These are phyloP conservation scores for Tubosaeta sp. DNA, from an alignment of 768 basidiomycete genomes.

Conservation along the genomic window DNA sequence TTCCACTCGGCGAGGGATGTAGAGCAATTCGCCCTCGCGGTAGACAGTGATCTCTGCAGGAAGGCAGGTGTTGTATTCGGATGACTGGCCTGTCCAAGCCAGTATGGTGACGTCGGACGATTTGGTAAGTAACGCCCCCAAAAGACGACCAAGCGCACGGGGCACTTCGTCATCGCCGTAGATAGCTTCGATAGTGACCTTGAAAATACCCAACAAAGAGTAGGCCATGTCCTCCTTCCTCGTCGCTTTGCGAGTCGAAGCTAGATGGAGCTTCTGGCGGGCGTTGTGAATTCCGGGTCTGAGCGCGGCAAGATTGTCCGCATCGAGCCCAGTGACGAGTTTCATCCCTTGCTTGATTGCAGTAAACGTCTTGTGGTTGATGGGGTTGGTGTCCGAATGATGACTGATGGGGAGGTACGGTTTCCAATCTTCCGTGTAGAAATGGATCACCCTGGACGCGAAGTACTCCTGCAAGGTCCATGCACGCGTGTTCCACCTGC, in stretches of 20 bases:
- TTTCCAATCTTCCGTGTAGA: slow-evolving; percentile 13
- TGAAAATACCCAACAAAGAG: slow-evolving; percentile 22
- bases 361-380: slow-evolving; percentile 9
- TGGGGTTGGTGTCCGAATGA: neutral
- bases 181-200: slow-evolving; percentile 9
- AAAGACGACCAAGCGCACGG: slow-evolving; percentile 19
- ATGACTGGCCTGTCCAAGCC: slow-evolving; percentile 15
- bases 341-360: slow-evolving; percentile 15
- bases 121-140: slow-evolving; percentile 6
- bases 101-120: slow-evolving; percentile 16
- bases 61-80: slow-evolving; percentile 20
- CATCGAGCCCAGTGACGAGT: slow-evolving; percentile 9
- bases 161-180: slow-evolving; percentile 21
- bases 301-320: neutral
- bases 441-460: no score
- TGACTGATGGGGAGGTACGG: slow-evolving; percentile 11
- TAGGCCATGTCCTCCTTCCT: slow-evolving; percentile 23
- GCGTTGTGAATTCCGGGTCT: slow-evolving; percentile 5
- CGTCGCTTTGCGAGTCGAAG: slow-evolving; percentile 14
- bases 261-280: slow-evolving; percentile 19
- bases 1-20: slow-evolving; percentile 1
- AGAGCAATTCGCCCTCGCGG: neutral
- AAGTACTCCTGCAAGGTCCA: slow-evolving; percentile 1
- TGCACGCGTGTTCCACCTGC: slow-evolving; percentile 23
- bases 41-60: slow-evolving; percentile 17